phyloP scores from a whole-genome alignment of 1,284 basidiomycete genomes.

The Fomitopsis betulina region DNA sequence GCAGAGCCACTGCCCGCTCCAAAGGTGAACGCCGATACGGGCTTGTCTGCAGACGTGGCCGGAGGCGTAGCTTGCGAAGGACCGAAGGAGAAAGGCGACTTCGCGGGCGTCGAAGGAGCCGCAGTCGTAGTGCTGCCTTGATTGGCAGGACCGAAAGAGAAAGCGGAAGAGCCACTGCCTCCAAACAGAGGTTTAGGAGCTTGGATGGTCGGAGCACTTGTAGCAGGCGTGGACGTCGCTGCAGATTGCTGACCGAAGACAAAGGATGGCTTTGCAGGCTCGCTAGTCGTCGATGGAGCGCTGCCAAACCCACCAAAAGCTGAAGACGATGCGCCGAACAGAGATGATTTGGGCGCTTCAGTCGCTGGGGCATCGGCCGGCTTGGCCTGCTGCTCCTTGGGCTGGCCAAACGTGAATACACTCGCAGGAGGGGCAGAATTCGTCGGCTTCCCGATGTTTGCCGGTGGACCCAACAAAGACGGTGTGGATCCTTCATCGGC shows the following conservation, averaged over 20 bases:
- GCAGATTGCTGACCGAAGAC: constrained; percentile 10
- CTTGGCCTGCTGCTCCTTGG: not conserved
- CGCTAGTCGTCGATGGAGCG: constrained; percentile 6
- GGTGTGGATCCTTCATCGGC: constrained; percentile 10
- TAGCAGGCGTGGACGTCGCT: constrained; percentile 9
- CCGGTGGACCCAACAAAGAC: not conserved
- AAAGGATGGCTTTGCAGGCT: constrained; percentile 14
- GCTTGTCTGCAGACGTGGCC: constrained; percentile 16
- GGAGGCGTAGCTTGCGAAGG: constrained; percentile 17
- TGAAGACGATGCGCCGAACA: constrained; percentile 9
- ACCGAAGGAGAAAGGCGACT: constrained; percentile 23
- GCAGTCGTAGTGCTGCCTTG: constrained; percentile 3
- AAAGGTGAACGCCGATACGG: constrained; percentile 15
- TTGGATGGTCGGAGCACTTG: constrained; percentile 14
- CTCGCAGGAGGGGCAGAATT: constrained; percentile 1
- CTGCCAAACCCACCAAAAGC: constrained; percentile 8
- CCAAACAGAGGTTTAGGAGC: constrained; percentile 27
- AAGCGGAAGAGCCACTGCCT: constrained; percentile 13
- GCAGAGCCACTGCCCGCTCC: constrained; percentile 11
- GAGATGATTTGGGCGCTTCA: constrained; percentile 2
- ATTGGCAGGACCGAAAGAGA: constrained; percentile 19
- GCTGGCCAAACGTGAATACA: constrained; percentile 13
- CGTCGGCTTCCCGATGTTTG: not conserved
- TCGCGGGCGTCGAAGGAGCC: constrained; percentile 14
- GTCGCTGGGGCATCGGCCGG: not conserved